Evolutionary conservation across 331 rosid species (phyloP), one percentile per base, ranked within the genome.

Genomic region (Stylosanthes scabra): DNA sequence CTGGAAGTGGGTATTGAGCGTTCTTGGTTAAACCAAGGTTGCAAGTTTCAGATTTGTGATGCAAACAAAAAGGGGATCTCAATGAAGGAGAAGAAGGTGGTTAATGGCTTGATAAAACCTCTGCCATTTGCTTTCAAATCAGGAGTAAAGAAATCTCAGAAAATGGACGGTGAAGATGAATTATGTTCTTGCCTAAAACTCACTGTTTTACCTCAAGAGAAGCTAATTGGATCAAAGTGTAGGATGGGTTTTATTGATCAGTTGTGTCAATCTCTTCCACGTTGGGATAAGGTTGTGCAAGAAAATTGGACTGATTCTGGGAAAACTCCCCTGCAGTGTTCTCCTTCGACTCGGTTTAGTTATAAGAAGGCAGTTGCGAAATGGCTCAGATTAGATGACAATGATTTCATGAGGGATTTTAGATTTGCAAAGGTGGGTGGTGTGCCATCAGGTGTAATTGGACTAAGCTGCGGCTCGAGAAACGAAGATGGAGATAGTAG

Each of bases 361-460:
- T 86, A 85, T 79, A 72, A 88, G 68, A 82, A 80, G 80, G 87
- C 69, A 11, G 76, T 90, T 72, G 63, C 88, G 79, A 97, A 95
- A 60, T 89, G 86, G 74, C 89, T 83, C 50, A 88, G 76, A 63
- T 89, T 86, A 14, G 81, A 88, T 74, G 92, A 87, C 13, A 87
- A 90, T 81, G 92, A 84, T 12, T 88, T 92, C 78, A 81, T 88
- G 59, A 97, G 99, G 75, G 88, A 92, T 80, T 83, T 95, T 81
- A 87, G 81, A 76, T 95, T 95, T 83, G 99, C 99, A 20, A 92
- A 88, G 82, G 92, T 95, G 16, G 99, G 97, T 46, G 93, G 93
- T 51, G 88, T 90, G 80, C 97, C 97, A 46, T 80, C 93, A 25
- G 82, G 89, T 46, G 88, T 81, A 54, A 81, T 85, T 60, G 88